Evolutionary conservation across 768 basidiomycete genomes (phyloP).

Genomic region (Hygrophorus pudorinus): DNA sequence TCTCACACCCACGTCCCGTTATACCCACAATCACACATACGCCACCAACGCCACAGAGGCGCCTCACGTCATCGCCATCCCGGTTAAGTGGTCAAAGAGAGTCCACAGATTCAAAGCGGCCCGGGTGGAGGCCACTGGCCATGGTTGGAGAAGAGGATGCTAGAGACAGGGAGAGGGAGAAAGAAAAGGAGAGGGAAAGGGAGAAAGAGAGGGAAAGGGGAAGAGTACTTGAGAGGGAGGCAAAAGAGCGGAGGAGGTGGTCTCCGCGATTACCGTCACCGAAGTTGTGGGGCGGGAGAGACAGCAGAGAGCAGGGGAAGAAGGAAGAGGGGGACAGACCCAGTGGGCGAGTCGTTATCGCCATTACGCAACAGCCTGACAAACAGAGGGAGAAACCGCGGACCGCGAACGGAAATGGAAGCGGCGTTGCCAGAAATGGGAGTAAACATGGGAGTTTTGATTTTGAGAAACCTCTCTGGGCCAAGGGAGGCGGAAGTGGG

Average conservation of each 20-base stretch:
- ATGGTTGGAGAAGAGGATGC: slow-evolving; percentile 27
- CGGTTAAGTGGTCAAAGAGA: slow-evolving; percentile 15
- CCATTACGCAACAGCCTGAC: neutral
- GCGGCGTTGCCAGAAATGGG: slow-evolving; percentile 15
- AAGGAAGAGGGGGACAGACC: slow-evolving; percentile 15
- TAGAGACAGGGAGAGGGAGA: slow-evolving; percentile 2
- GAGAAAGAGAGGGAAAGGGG: slow-evolving; percentile 13
- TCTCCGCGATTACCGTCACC: slow-evolving; percentile 12
- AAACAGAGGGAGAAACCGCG: neutral
- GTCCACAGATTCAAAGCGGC: slow-evolving; percentile 25
- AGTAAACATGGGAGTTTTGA: slow-evolving; percentile 68
- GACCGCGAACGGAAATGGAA: neutral
- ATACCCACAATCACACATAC: slow-evolving; percentile 23
- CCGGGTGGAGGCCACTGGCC: slow-evolving; percentile 21
- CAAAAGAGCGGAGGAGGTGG: neutral
- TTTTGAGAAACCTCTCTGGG: slow-evolving; percentile 59
- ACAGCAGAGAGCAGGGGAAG: slow-evolving; percentile 13
- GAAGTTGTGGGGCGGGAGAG: slow-evolving; percentile 19
- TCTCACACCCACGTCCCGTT: no score
- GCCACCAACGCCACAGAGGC: slow-evolving; percentile 22
- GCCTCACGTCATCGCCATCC: slow-evolving; percentile 4
- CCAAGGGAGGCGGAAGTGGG: slow-evolving; percentile 20
- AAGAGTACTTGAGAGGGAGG: slow-evolving; percentile 6
- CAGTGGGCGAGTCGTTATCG: slow-evolving; percentile 1
- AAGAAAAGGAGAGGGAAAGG: slow-evolving; percentile 6